Evolutionary conservation across 2,329 filamentous ascomycete genomes (phyloP).

Genomic region (Teratosphaeria gauchensis): DNA sequence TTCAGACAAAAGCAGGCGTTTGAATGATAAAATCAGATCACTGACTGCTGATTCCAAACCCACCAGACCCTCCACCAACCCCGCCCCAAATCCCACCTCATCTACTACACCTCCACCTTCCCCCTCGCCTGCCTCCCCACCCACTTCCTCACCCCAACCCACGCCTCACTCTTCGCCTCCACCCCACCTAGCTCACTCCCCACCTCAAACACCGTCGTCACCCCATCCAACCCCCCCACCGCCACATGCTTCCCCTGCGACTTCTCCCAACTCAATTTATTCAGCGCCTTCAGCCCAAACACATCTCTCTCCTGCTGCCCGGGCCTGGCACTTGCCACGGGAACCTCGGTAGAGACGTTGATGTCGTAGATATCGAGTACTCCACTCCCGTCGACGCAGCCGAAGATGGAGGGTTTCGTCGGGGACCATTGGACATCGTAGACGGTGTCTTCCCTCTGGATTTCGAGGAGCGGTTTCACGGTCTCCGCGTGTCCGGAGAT

Average conservation of each 20-base stretch:
- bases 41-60: no score
- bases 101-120: background rate
- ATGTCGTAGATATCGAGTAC: constrained; percentile 93
- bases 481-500: constrained; percentile 32
- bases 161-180: constrained; percentile 76
- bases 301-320: constrained; percentile 27
- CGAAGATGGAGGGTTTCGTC: constrained; percentile 86
- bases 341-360: constrained; percentile 84
- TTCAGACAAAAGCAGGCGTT: no score
- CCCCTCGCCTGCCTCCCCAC: constrained; percentile 42
- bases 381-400: constrained; percentile 85
- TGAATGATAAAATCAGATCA: no score
- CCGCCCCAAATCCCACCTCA: no score
- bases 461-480: constrained; percentile 64
- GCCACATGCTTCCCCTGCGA: constrained; percentile 79
- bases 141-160: constrained; percentile 85
- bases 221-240: constrained; percentile 83
- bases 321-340: constrained; percentile 60
- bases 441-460: constrained; percentile 89
- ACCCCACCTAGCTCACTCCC: constrained; percentile 71
- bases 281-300: constrained; percentile 58
- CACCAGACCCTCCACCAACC: no score
- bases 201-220: constrained; percentile 88
- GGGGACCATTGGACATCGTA: constrained; percentile 96
- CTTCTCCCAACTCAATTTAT: constrained; percentile 90